Base-by-base conservation (phyloP, 202 grass and related monocot species). In the Carex arenaria region DNA sequence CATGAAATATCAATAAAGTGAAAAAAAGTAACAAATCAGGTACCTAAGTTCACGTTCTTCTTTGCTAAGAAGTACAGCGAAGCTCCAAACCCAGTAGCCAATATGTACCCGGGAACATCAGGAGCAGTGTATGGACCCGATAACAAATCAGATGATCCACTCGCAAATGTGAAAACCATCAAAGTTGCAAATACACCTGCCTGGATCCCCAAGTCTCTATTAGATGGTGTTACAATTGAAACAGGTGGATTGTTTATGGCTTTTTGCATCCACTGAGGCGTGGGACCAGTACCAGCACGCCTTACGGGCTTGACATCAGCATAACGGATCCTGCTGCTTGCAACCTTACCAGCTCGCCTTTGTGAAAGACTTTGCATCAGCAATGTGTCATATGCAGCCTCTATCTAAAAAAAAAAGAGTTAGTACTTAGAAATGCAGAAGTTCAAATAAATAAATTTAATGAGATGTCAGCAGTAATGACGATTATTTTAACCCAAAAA, bases 1-100 rank as follows among this genome's bases (percentile, higher is more conserved):
- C 13, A 38, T 77, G 5, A 36, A 78, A 13, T 36, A 78, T 57
- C 53, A 78, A 76, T 52, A 78, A 36, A 38, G 17, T 59, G 6
- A 59, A 59, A 75, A 75, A 17, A 83, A 80, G 32, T 40, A 12
- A 12, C 4, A 82, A 82, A 43, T 10, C 32, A 47, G 47, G 86
- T 92, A 96, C 93, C 91, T 96, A 99, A 85, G 68, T 89, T 90
- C 62, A 94, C 85, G 40, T 92, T 96, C 87, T 99, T 99, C 90
- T 99, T 99, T 26, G 91, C 88, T 65, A 99, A 72, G 74, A 99
- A 96, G 79, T 99, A 99, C 69, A 99, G 84, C 4, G 93, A 99
- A 84, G 91, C 93, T 51, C 96, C 89, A 9, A 99, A 93, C 70
- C 89, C 91, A 61, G 87, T 92, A 62, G 96, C 96, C 85, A 99